Evolutionary conservation across 805 yeast genomes (phyloP).

Genomic region (Ogataea trehaloabstinens): DNA sequence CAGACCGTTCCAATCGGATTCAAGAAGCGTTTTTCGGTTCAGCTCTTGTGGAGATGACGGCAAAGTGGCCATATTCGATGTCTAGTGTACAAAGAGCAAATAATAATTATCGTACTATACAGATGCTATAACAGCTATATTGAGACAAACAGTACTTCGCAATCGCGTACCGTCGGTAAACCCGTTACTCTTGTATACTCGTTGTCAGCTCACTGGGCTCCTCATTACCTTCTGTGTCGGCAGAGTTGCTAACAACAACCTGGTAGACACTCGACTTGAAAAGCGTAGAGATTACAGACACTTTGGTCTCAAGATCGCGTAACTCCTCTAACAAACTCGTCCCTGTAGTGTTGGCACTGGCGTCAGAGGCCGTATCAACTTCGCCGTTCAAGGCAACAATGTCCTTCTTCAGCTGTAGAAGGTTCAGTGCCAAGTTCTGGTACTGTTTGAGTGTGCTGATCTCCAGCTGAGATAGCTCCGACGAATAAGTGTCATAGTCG

Average conservation of each 20-base stretch:
- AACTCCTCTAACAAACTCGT: conserved; percentile 20
- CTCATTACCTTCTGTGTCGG: conserved; percentile 8
- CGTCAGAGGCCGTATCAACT: conserved; percentile 26
- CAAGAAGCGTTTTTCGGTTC: conserved; percentile 54
- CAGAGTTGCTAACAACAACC: conserved; percentile 19
- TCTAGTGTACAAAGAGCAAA: conserved; percentile 16
- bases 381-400: conserved; percentile 19
- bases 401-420: conserved; percentile 27
- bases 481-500: conserved; percentile 24
- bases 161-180: no score
- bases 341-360: conserved; percentile 15
- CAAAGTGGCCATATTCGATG: conserved; percentile 74
- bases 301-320: conserved; percentile 23
- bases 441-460: conserved; percentile 37
- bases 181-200: conserved; percentile 12
- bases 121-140: no score
- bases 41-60: conserved; percentile 90
- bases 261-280: conserved; percentile 32
- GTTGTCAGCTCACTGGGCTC: conserved; percentile 14
- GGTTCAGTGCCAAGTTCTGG: conserved; percentile 35
- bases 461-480: conserved; percentile 35
- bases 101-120: conserved; percentile 4
- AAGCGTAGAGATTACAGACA: conserved; percentile 30
- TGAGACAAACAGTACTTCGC: no score
- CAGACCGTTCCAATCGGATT: conserved; percentile 46